Evolutionary conservation across 352 stramenopile genomes (phyloP), one percentile per base, ranked within the genome.

Genomic region (Phytopythium delawarense): DNA sequence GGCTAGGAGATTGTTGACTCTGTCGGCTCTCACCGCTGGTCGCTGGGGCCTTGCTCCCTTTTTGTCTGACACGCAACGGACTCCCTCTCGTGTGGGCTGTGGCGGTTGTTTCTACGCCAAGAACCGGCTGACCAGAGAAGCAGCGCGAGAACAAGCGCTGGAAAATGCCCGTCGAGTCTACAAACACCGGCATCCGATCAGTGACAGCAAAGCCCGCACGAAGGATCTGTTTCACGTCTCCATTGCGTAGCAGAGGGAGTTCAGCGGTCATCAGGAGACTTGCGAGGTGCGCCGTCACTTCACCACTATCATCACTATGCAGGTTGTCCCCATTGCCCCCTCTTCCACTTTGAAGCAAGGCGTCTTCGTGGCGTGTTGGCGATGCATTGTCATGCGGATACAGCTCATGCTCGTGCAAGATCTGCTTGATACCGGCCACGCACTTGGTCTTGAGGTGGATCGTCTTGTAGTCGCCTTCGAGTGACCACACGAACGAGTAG

Each of bases 111-210:
- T 3, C 48, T 57, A 48, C 35, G 20, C n/a, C 67, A 56, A 80
- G 79, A 12, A 81, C 53, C 5, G 72, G 63, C 15, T 77, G 50
- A 0, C 71, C 76, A 1, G 64, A 85, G 63, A 89, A 88, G 2
- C 76, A 63, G 20, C 81, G 69, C 5, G 87, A 63, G 8, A 89
- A 66, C 34, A 79, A 72, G 11, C 70, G 66, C 66, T 88, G 80
- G 0, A 84, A 45, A 16, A 86, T 42, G 0, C 76, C 79, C 0
- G 59, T 69, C 0, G 50, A 25, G 37, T 89, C 80, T 0, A 87
- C 53, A 45, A 88, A 52, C 2, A 89, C 63, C 0, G 80, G 80
- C 4, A 84, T 45, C 6, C 69, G 69, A 37, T 83, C 72, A 20
- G 63, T 62, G 9, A 88, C 12, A 1, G 53, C 40, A 49, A 84